These are phyloP conservation scores for Ganoderma leucocontextum DNA, from an alignment of 1,284 basidiomycete species.

Conservation along the genomic window DNA sequence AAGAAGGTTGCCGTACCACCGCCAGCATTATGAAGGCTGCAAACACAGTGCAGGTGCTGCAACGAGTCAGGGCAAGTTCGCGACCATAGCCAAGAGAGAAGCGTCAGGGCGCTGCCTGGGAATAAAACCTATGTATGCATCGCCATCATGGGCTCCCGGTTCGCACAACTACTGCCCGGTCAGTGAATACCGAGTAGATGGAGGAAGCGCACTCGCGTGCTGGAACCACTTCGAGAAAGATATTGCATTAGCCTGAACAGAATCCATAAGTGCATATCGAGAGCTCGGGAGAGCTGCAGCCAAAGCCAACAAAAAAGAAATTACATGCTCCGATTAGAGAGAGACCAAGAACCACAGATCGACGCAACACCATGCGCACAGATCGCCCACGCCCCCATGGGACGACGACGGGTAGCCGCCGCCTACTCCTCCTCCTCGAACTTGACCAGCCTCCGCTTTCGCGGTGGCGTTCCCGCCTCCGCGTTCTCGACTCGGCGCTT, in stretches of 20 bases:
- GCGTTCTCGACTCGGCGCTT: conserved; percentile 26
- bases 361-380: background rate
- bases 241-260: background rate
- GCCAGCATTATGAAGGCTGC: background rate
- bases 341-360: background rate
- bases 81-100: background rate
- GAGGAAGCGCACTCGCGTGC: background rate
- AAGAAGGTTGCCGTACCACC: background rate
- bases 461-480: conserved; percentile 28
- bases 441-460: conserved; percentile 29
- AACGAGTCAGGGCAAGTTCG: background rate
- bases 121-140: no score
- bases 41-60: background rate
- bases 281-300: background rate
- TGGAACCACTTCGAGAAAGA: background rate
- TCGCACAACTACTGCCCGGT: background rate
- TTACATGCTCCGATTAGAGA: conserved; percentile 5
- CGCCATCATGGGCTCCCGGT: no score
- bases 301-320: background rate
- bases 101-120: no score
- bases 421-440: conserved; percentile 21
- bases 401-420: background rate
- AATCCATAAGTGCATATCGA: background rate
- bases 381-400: background rate
- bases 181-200: background rate